phyloP scores from a whole-genome alignment of 768 basidiomycete genomes.

The Lentinula aciculospora region DNA sequence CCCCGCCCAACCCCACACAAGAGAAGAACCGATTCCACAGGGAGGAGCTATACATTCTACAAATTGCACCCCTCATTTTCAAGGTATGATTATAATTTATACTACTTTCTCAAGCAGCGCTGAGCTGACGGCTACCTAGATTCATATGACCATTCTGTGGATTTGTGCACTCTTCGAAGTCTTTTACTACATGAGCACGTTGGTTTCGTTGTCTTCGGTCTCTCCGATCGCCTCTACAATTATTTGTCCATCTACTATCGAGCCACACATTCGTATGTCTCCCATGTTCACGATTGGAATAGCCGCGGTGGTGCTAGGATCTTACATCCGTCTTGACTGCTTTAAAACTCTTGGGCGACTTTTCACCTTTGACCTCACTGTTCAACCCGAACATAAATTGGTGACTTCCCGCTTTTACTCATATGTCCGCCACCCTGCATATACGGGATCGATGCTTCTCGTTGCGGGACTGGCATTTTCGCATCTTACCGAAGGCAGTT shows the following conservation, averaged over 20 bases:
- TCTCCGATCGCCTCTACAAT: slow-evolving; percentile 24
- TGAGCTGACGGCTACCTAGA: slow-evolving; percentile 23
- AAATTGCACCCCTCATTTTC: slow-evolving; percentile 52
- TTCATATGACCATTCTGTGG: slow-evolving; percentile 46
- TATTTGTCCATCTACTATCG: slow-evolving; percentile 23
- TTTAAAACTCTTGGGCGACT: slow-evolving; percentile 47
- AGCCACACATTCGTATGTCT: slow-evolving; percentile 25
- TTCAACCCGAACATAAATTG: slow-evolving; percentile 46
- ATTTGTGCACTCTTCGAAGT: slow-evolving; percentile 45
- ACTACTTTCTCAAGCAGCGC: neutral
- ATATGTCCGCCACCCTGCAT: slow-evolving; percentile 51
- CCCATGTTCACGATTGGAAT: slow-evolving; percentile 43
- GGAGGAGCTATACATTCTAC: slow-evolving; percentile 43
- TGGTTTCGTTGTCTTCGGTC: slow-evolving; percentile 25
- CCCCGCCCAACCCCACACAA: slow-evolving; percentile 52
- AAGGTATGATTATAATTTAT: slow-evolving; percentile 28
- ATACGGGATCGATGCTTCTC: slow-evolving; percentile 47
- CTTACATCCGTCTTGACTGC: slow-evolving; percentile 46
- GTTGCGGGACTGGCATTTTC: slow-evolving; percentile 40
- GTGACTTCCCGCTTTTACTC: slow-evolving; percentile 45
- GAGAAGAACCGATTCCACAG: slow-evolving; percentile 48
- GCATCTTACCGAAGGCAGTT: slow-evolving; percentile 41
- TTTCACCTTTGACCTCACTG: slow-evolving; percentile 56
- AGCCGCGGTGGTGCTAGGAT: slow-evolving; percentile 34
- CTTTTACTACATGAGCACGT: slow-evolving; percentile 30